phyloP scores from a whole-genome alignment of 768 basidiomycete species.

The Hygrocybe coccinea region DNA sequence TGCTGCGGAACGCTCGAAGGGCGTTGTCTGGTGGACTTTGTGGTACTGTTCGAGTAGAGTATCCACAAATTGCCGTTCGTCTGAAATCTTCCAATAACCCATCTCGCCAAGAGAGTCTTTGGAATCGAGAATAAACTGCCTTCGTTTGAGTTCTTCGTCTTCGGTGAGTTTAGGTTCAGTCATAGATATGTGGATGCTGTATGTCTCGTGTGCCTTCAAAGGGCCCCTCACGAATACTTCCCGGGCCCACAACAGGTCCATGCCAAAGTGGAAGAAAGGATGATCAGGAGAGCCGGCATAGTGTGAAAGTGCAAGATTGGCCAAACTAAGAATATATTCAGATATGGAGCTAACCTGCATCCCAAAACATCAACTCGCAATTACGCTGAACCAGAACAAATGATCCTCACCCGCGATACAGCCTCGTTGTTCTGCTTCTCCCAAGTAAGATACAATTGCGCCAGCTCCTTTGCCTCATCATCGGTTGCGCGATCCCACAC shows the following conservation, averaged over 20 bases:
- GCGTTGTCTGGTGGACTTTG: constrained; percentile 9
- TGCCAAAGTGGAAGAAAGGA: constrained; percentile 15
- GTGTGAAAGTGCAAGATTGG: constrained; percentile 6
- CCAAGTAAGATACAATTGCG: constrained; percentile 13
- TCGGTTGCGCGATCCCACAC: constrained; percentile 11
- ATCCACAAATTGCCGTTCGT: constrained; percentile 15
- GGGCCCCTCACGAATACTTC: constrained; percentile 12
- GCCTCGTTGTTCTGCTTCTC: constrained; percentile 18
- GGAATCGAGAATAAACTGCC: constrained; percentile 10
- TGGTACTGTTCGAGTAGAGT: constrained; percentile 12
- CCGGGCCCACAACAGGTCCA: constrained; percentile 15
- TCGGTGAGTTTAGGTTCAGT: constrained; percentile 6
- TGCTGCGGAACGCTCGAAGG: constrained; percentile 10
- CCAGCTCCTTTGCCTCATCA: constrained; percentile 14
- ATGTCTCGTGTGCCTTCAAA: constrained; percentile 11
- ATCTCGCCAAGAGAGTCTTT: constrained; percentile 6
- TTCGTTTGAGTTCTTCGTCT: constrained; percentile 13
- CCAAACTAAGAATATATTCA: neutral
- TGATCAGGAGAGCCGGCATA: constrained; percentile 7
- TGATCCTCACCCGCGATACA: constrained; percentile 12
- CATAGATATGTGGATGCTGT: neutral
- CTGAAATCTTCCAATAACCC: constrained; percentile 16
- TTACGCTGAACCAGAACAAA: constrained; percentile 1
- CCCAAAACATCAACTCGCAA: neutral
- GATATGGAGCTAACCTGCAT: too few relatives aligned